A percentile compares a stretch with the other conserved stretches of the same genome.
These are phyloP conservation scores for Coelastrella sp. DNA, from an alignment of 139 green algal species.

Conservation along the genomic window DNA sequence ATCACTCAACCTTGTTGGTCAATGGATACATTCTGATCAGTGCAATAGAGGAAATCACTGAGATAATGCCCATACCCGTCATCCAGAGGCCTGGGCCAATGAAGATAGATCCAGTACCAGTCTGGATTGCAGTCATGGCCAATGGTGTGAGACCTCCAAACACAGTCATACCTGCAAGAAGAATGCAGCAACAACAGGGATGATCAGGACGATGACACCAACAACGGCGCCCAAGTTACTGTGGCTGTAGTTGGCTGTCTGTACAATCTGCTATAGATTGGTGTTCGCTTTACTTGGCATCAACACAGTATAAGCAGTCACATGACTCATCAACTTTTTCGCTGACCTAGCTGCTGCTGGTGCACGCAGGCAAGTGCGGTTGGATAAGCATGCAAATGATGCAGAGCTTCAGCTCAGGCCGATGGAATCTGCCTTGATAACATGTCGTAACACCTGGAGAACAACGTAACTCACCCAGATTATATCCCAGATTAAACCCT, in stretches of 20 bases:
- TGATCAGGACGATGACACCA: not conserved
- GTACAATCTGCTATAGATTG: no score
- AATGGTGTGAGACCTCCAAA: slow-evolving; percentile 38
- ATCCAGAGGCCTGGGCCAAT: slow-evolving; percentile 39
- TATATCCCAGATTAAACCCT: slow-evolving; percentile 46
- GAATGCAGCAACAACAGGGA: not conserved
- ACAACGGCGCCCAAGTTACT: no score
- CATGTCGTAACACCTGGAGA: not conserved
- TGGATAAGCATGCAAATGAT: no score
- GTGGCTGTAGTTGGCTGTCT: not conserved
- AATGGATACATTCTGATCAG: slow-evolving; percentile 23
- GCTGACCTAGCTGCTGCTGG: no score
- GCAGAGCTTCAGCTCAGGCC: no score
- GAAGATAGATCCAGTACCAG: slow-evolving; percentile 13
- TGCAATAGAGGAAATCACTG: not conserved
- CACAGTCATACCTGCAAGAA: slow-evolving; percentile 33
- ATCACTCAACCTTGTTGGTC: no score
- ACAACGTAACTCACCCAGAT: slow-evolving; percentile 10
- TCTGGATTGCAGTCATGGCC: slow-evolving; percentile 42
- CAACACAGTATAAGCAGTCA: not conserved
- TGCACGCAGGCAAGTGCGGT: no score
- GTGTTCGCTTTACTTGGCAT: no score
- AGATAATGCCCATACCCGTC: slow-evolving; percentile 22
- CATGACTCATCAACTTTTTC: no score
- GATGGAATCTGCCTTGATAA: no score